A percentile compares a stretch with the other conserved stretches of the same genome.
Conservation (phyloP, 1,284 basidiomycete species). For the Meira miltonrushii region DNA sequence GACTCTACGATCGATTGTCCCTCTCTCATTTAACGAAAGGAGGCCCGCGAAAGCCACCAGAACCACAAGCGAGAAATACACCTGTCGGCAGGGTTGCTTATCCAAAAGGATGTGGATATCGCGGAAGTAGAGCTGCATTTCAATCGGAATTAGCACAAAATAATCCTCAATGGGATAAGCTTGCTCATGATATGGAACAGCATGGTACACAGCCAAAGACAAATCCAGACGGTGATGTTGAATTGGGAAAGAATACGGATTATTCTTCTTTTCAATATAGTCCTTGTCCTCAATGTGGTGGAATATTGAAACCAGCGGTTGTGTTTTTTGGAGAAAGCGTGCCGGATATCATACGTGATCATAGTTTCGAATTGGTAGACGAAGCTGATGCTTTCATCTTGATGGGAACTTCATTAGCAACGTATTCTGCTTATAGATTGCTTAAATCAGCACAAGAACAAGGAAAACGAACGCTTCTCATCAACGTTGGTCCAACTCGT, state of each 20-base stretch:
- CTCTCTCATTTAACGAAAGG: slow-evolving; percentile 19
- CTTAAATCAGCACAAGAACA: slow-evolving; percentile 40
- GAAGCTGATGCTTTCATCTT: slow-evolving; percentile 35
- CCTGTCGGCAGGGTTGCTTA: slow-evolving; percentile 26
- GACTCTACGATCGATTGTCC: slow-evolving; percentile 5
- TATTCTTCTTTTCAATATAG: slow-evolving; percentile 48
- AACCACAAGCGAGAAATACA: slow-evolving; percentile 22
- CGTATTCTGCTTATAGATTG: slow-evolving; percentile 49
- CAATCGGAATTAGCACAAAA: slow-evolving; percentile 41
- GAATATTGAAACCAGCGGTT: slow-evolving; percentile 49
- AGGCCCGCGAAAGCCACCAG: slow-evolving; percentile 18
- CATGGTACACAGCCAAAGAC: slow-evolving; percentile 40
- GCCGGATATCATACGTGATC: slow-evolving; percentile 29
- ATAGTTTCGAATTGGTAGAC: slow-evolving; percentile 27
- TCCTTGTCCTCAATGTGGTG: slow-evolving; percentile 47
- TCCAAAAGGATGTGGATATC: slow-evolving; percentile 38
- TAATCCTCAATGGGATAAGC: slow-evolving; percentile 47
- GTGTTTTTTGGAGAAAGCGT: slow-evolving; percentile 52
- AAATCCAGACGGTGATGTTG: slow-evolving; percentile 52
- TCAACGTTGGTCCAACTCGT: slow-evolving; percentile 48
- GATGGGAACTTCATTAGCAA: slow-evolving; percentile 47
- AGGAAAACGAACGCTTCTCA: slow-evolving; percentile 32
- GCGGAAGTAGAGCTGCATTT: slow-evolving; percentile 33
- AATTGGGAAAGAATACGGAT: slow-evolving; percentile 39
- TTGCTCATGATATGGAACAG: slow-evolving; percentile 28